These are phyloP conservation scores for Arthrocladium fulminans DNA, from an alignment of 2,329 filamentous ascomycete species.

Conservation along the genomic window DNA sequence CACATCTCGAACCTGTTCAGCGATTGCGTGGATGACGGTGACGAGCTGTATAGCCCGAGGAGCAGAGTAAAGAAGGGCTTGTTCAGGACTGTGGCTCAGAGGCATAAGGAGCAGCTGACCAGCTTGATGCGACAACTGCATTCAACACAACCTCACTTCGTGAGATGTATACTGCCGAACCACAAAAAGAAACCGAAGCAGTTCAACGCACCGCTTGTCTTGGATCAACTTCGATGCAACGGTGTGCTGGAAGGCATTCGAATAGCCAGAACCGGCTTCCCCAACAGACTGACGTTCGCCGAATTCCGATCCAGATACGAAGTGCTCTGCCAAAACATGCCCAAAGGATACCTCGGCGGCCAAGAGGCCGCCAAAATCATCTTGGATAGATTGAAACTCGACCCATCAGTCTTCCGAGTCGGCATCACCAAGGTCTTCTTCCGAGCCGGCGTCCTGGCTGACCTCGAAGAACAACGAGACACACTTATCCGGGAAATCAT, in stretches of 20 bases:
- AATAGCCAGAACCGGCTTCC: constrained; percentile 93
- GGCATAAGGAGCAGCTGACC: constrained; percentile 97
- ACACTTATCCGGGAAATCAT: constrained; percentile 89
- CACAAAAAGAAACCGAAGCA: constrained; percentile 96
- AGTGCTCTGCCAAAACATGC: constrained; percentile 80
- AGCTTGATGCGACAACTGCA: constrained; percentile 89
- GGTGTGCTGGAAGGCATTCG: constrained; percentile 98
- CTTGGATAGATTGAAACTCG: constrained; percentile 78
- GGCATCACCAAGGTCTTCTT: constrained; percentile 98
- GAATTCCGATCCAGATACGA: constrained; percentile 96
- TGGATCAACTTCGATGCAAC: constrained; percentile 96
- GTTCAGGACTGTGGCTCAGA: constrained; percentile 91
- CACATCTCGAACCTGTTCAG: constrained; percentile 78
- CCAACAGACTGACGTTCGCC: constrained; percentile 80
- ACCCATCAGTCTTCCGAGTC: constrained; percentile 79
- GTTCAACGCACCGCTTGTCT: constrained; percentile 80
- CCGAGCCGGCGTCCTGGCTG: constrained; percentile 86
- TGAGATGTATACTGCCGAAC: constrained; percentile 93
- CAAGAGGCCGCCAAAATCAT: constrained; percentile 78
- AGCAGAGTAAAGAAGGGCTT: constrained; percentile 93
- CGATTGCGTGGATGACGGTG: constrained; percentile 77
- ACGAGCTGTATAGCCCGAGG: constrained; percentile 56
- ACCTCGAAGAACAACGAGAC: constrained; percentile 92
- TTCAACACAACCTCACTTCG: constrained; percentile 95
- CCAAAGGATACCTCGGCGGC: constrained; percentile 82